Conservation (phyloP, 805 yeast species). For the Brettanomyces nanus region DNA sequence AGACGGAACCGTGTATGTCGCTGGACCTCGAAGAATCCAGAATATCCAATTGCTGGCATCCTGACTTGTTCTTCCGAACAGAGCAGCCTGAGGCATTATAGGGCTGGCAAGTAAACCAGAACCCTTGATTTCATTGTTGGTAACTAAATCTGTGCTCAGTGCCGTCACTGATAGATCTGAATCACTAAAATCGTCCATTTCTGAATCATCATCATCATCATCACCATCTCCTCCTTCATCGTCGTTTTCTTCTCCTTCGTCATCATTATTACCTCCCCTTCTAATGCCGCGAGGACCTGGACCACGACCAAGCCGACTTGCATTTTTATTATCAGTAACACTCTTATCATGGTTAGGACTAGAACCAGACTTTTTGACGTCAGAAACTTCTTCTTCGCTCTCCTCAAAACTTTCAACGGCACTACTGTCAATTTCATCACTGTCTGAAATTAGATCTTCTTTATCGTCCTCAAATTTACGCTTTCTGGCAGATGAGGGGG, state of each 20-base stretch:
- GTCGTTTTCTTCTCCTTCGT: conserved; percentile 16
- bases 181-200: conserved; percentile 10
- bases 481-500: conserved; percentile 1
- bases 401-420: neutral
- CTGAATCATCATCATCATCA: conserved; percentile 15
- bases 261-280: conserved; percentile 10
- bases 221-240: conserved; percentile 17
- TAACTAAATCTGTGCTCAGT: neutral
- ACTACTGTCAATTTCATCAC: conserved; percentile 16
- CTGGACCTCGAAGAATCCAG: conserved; percentile 55
- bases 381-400: neutral
- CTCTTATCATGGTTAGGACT: neutral
- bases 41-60: conserved; percentile 56
- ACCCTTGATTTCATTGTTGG: neutral
- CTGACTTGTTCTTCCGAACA: conserved; percentile 6
- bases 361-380: neutral
- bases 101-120: conserved; percentile 3
- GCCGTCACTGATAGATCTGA: conserved; percentile 3
- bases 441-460: conserved; percentile 24
- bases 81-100: conserved; percentile 3
- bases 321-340: neutral
- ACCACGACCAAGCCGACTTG: neutral
- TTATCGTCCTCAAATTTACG: conserved; percentile 5
- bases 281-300: neutral
- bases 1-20: conserved; percentile 55